Percentiles rank a stretch among this genome's conserved stretches.
Evolutionary conservation across 1,284 basidiomycete genomes (phyloP).

Genomic region (Ceratorhiza oryzae-sativae): DNA sequence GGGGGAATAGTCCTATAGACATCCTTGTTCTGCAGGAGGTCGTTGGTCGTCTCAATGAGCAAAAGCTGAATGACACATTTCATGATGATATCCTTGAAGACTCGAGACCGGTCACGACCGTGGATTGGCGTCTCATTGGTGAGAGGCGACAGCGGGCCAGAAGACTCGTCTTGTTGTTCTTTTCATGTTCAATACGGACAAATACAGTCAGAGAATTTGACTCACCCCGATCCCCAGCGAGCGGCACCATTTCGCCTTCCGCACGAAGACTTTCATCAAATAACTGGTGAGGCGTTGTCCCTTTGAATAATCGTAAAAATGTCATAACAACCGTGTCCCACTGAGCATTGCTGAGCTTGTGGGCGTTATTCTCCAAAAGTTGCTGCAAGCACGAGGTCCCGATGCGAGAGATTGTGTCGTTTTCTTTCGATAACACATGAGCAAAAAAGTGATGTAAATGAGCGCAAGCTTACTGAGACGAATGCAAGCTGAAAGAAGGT

Average conservation of each 20-base stretch:
- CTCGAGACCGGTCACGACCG: slow-evolving; percentile 73
- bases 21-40: slow-evolving; percentile 89
- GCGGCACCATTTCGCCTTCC: slow-evolving; percentile 71
- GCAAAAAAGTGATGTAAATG: slow-evolving; percentile 2
- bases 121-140: slow-evolving; percentile 11
- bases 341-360: slow-evolving; percentile 80
- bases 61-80: slow-evolving; percentile 98
- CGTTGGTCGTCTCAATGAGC: slow-evolving; percentile 97
- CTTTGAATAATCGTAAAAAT: slow-evolving; percentile 95
- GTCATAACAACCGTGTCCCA: slow-evolving; percentile 96
- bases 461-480: slow-evolving; percentile 83
- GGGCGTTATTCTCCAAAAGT: slow-evolving; percentile 91
- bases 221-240: slow-evolving; percentile 19
- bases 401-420: slow-evolving; percentile 96
- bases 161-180: slow-evolving; percentile 45
- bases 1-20: slow-evolving; percentile 96
- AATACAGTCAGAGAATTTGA: not conserved
- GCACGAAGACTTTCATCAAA: slow-evolving; percentile 89
- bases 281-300: slow-evolving; percentile 96
- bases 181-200: slow-evolving; percentile 60
- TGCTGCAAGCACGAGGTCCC: slow-evolving; percentile 98
- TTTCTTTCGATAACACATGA: slow-evolving; percentile 66
- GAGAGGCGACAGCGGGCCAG: slow-evolving; percentile 26
- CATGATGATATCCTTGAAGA: slow-evolving; percentile 99
- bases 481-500: slow-evolving; percentile 95